Percentiles rank a stretch among this genome's conserved stretches.
Evolutionary conservation across 805 yeast genomes (phyloP).

Genomic region (Candida sonorensis): DNA sequence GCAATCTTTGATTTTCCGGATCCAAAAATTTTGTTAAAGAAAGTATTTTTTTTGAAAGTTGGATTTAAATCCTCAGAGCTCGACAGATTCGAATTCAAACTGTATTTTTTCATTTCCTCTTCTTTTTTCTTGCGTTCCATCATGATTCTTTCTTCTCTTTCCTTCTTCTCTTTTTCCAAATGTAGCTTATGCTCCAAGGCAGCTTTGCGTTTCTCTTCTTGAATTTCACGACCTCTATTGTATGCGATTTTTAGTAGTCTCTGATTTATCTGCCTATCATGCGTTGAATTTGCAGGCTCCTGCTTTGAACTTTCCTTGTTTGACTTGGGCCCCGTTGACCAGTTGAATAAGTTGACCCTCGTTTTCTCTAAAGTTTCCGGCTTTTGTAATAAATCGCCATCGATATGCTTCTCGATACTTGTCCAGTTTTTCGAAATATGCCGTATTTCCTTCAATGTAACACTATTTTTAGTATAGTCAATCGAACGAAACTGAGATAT

Average conservation of each 20-base stretch:
- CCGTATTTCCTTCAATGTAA: conserved; percentile 6
- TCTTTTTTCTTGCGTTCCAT: conserved; percentile 15
- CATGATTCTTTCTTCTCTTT: conserved; percentile 17
- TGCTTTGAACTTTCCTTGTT: neutral
- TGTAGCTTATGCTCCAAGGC: conserved; percentile 8
- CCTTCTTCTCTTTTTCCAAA: conserved; percentile 14
- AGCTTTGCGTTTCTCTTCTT: conserved; percentile 15
- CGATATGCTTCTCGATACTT: conserved; percentile 21
- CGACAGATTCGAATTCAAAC: neutral
- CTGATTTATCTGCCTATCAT: conserved; percentile 16
- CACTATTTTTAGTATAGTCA: conserved; percentile 11
- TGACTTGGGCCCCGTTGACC: conserved; percentile 8
- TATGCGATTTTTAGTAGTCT: conserved; percentile 16
- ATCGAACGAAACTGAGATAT: conserved; percentile 15
- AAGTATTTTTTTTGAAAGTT: conserved; percentile 13
- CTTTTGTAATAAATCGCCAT: conserved; percentile 2
- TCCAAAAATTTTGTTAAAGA: conserved; percentile 21
- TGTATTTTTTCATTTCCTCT: conserved; percentile 16
- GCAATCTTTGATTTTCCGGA: conserved; percentile 23
- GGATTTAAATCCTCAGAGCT: too few species aligned
- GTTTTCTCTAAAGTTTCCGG: conserved; percentile 3
- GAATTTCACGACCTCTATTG: conserved; percentile 11
- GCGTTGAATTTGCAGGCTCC: too few species aligned
- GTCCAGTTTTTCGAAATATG: conserved; percentile 20
- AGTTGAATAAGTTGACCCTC: conserved; percentile 11